Conservation (phyloP, 352 stramenopile species). For the Pythium plurisporium region DNA sequence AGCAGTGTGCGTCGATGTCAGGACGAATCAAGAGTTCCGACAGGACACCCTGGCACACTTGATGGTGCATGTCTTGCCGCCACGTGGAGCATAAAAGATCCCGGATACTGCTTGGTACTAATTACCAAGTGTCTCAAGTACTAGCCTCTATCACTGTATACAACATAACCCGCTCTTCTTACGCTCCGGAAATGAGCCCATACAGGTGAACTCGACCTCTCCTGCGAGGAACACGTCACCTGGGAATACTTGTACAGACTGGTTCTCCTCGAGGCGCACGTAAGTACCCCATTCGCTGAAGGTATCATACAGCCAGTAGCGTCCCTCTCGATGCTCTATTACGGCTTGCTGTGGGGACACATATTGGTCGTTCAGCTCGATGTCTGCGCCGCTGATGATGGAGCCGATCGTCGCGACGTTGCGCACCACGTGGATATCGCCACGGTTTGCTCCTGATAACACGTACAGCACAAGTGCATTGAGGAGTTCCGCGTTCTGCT, state of each 20-base stretch:
- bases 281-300: slow-evolving; percentile 68
- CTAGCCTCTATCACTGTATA: slow-evolving; percentile 23
- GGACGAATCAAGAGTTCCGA: slow-evolving; percentile 51
- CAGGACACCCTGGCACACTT: slow-evolving; percentile 53
- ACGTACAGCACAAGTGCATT: slow-evolving; percentile 73
- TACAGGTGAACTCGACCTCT: slow-evolving; percentile 74
- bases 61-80: slow-evolving; percentile 33
- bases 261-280: slow-evolving; percentile 69
- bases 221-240: slow-evolving; percentile 68
- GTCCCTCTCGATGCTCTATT: slow-evolving; percentile 65
- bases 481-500: slow-evolving; percentile 42
- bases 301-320: slow-evolving; percentile 74
- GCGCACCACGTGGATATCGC: slow-evolving; percentile 70
- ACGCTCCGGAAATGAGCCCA: slow-evolving; percentile 51
- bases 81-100: slow-evolving; percentile 7
- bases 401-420: slow-evolving; percentile 58
- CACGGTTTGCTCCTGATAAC: slow-evolving; percentile 68
- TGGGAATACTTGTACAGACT: slow-evolving; percentile 51
- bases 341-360: slow-evolving; percentile 52
- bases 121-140: not conserved
- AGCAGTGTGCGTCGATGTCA: slow-evolving; percentile 63
- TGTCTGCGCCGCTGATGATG: slow-evolving; percentile 48
- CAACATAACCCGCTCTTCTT: slow-evolving; percentile 58
- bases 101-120: not conserved
- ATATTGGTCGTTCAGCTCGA: slow-evolving; percentile 68